Percentiles rank a stretch among this genome's conserved stretches.
These are phyloP conservation scores for Pneumocystis jirovecii DNA, from an alignment of 1,139 yeast genomes.

Conservation along the genomic window DNA sequence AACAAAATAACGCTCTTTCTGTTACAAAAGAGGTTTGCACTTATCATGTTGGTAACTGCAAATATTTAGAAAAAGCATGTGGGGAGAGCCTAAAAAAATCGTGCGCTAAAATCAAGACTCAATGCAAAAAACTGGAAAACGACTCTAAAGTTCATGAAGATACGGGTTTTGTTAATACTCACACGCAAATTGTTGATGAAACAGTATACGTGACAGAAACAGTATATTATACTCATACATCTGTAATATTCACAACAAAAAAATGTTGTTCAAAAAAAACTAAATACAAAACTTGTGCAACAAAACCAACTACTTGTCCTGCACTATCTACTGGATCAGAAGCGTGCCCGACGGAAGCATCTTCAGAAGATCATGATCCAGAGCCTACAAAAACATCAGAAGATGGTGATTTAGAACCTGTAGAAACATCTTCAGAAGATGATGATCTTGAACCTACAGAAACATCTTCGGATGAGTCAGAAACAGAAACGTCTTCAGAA, in stretches of 20 bases:
- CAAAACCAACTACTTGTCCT: neutral
- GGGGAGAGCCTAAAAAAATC: neutral
- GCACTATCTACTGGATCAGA: neutral
- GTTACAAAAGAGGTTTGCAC: neutral
- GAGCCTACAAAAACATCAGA: neutral
- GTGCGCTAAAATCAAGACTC: neutral
- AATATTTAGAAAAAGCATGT: neutral
- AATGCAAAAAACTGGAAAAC: neutral
- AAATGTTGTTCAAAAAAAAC: neutral
- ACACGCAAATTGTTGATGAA: neutral
- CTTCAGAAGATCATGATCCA: neutral
- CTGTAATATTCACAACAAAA: neutral
- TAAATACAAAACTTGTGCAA: neutral
- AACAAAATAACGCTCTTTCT: neutral
- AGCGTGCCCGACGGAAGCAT: neutral
- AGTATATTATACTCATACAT: neutral
- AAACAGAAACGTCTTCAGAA: neutral
- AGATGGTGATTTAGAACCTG: too few species aligned
- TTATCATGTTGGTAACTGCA: neutral
- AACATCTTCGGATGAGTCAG: neutral
- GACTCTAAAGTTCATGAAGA: neutral
- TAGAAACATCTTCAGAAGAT: neutral
- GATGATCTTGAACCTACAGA: neutral
- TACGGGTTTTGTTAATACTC: neutral
- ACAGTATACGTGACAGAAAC: neutral